Base-by-base conservation (phyloP, 2,329 filamentous ascomycete genomes). In the Fusarium nisikadoi region DNA sequence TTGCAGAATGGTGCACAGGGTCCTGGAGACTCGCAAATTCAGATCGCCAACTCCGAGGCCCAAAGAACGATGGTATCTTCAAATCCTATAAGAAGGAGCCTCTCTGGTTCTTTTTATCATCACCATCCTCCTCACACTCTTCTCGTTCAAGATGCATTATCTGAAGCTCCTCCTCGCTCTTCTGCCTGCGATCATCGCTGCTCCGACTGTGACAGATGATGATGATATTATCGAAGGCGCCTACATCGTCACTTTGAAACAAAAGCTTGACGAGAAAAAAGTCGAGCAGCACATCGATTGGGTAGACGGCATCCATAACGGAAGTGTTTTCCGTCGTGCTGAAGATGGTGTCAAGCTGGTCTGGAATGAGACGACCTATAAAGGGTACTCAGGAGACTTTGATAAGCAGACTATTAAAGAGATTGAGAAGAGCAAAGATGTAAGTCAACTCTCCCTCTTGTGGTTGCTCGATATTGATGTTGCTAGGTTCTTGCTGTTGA, bases 191-290 rank as follows among this genome's bases (percentile, higher is more conserved):
- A 54, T 60, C n/a, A 47, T 75, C 11, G 68, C 62, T 25, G 71
- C 59, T 23, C 65, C 65, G n/a, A 43, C 52, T 20, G 23, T 35
- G 14, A 11, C 41, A n/a, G 27, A 62, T 7, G 62, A 65, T 35
- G 46, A 52, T 6, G 74, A 74, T 57, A 68, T 81, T 41, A 68
- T 83, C 43, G 73, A 81, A 52, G 80, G 79, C 70, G 84, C 81
- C 71, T 86, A 85, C 75, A 86, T 86, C 62, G 76, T 86, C 75
- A 86, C 84, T 38, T 71, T 86, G 25, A 84, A 85, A 75, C 76
- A 80, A 13, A 78, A 79, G 36, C 72, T 81, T 45, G 70, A 71
- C 19, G 65, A 76, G 20, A 68, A 75, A 2, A 74, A 79, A n/a
- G 68, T 83, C 31, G 79, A 80, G n/a, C 68, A 73, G 36, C 82